Conservation (phyloP, 2,329 filamentous ascomycete species). For the Fusarium sp. region DNA sequence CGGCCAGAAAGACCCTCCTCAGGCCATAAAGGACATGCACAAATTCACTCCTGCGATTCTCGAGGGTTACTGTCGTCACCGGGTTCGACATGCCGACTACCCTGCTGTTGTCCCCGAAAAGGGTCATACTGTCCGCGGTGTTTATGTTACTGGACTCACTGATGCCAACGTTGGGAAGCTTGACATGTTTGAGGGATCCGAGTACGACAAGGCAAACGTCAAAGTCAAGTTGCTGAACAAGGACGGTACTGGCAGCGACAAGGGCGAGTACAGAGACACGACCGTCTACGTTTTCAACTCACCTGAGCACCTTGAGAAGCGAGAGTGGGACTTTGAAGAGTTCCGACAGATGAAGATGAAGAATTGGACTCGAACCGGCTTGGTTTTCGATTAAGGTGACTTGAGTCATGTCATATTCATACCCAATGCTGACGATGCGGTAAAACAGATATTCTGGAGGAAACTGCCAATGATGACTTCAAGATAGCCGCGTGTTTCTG, state of each 20-base stretch:
- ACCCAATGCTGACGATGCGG: conserved; percentile 16
- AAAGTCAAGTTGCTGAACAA: conserved; percentile 63
- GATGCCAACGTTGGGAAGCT: conserved; percentile 79
- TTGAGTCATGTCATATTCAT: neutral
- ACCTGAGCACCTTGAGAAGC: conserved; percentile 67
- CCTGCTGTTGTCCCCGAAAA: conserved; percentile 75
- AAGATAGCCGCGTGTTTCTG: conserved; percentile 22
- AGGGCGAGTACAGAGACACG: conserved; percentile 62
- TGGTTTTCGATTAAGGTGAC: conserved; percentile 56
- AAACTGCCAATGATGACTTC: conserved; percentile 13
- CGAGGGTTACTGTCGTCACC: conserved; percentile 74
- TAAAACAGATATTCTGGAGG: conserved; percentile 39
- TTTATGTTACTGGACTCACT: conserved; percentile 81
- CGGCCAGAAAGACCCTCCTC: conserved; percentile 61
- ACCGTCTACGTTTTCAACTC: conserved; percentile 73
- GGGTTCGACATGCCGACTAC: conserved; percentile 78
- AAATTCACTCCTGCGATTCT: conserved; percentile 80
- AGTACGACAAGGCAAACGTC: conserved; percentile 72
- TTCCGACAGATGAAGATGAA: conserved; percentile 80
- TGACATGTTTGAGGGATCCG: conserved; percentile 82
- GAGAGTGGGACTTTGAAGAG: conserved; percentile 89
- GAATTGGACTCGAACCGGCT: conserved; percentile 64
- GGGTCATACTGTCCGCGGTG: conserved; percentile 74
- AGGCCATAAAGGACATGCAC: conserved; percentile 65
- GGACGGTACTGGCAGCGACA: conserved; percentile 52